A percentile compares a stretch with the other conserved stretches of the same genome.
Evolutionary conservation across 306 rosid species (phyloP).

Genomic region (Crataegus laevigata): DNA sequence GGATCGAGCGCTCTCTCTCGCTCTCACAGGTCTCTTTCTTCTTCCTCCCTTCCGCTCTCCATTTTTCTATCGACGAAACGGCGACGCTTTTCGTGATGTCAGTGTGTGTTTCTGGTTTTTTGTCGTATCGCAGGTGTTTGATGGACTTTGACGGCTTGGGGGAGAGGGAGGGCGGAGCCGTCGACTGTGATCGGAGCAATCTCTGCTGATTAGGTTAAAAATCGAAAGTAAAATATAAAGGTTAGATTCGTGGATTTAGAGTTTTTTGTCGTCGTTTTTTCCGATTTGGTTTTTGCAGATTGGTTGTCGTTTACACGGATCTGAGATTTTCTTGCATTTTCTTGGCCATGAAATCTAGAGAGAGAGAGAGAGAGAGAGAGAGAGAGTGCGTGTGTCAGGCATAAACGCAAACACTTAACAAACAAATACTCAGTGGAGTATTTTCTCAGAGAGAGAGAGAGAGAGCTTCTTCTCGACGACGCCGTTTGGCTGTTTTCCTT

Average conservation of each 20-base stretch:
- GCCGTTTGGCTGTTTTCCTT: neutral
- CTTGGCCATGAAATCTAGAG: neutral
- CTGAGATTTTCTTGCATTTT: slow-evolving; percentile 3
- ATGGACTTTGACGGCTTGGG: neutral
- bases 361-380: neutral
- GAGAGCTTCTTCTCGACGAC: slow-evolving; percentile 19
- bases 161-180: neutral
- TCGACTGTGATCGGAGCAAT: slow-evolving; percentile 10
- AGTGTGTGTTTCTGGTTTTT: neutral
- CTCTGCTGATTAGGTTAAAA: neutral
- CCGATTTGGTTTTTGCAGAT: neutral
- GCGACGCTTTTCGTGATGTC: neutral
- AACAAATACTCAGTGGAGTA: neutral
- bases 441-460: neutral
- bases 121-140: neutral
- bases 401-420: neutral
- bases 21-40: slow-evolving; percentile 8
- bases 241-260: neutral
- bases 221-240: slow-evolving; percentile 5
- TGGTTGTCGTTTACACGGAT: neutral
- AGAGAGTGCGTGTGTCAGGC: neutral
- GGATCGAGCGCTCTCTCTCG: slow-evolving; percentile 27
- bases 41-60: neutral
- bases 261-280: neutral
- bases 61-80: neutral